phyloP scores from a whole-genome alignment of 352 stramenopile species.

The Phytopythium vexans region DNA sequence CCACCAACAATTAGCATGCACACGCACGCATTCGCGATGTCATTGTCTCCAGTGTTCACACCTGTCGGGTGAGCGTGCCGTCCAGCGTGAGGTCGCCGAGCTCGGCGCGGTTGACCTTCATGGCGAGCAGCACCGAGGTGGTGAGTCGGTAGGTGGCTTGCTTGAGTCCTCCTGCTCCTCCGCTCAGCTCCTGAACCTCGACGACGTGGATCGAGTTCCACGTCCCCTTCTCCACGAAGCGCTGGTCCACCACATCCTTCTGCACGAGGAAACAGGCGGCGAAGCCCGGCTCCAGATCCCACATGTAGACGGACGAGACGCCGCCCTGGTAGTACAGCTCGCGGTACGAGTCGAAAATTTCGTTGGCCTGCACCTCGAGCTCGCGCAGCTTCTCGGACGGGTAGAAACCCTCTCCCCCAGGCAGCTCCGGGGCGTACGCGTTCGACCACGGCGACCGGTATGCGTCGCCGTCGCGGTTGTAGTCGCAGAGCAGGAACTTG shows the following conservation, averaged over 20 bases:
- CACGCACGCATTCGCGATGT: neutral
- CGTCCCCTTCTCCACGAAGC: constrained; percentile 77
- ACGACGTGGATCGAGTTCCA: constrained; percentile 97
- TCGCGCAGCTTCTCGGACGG: constrained; percentile 86
- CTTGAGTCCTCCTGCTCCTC: constrained; percentile 19
- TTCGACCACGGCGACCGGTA: constrained; percentile 95
- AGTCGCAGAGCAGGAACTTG: constrained; percentile 93
- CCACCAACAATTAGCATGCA: neutral
- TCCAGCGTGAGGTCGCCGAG: constrained; percentile 86
- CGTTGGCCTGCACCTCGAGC: constrained; percentile 93
- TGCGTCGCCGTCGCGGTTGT: constrained; percentile 94
- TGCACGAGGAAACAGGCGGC: constrained; percentile 93
- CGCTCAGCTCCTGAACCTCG: constrained; percentile 73
- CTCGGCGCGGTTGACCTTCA: constrained; percentile 86
- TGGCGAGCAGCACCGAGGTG: constrained; percentile 90
- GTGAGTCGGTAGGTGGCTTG: constrained; percentile 91
- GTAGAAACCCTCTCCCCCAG: constrained; percentile 87
- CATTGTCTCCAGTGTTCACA: neutral
- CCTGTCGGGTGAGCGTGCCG: constrained; percentile 86
- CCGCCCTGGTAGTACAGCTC: constrained; percentile 96
- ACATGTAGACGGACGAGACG: constrained; percentile 95
- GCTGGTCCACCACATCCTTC: constrained; percentile 85
- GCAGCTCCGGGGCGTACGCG: constrained; percentile 75
- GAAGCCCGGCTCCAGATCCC: constrained; percentile 93
- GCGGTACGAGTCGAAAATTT: constrained; percentile 96